Base-by-base conservation (phyloP, 768 basidiomycete species). In the Aureoboletus auriporus region DNA sequence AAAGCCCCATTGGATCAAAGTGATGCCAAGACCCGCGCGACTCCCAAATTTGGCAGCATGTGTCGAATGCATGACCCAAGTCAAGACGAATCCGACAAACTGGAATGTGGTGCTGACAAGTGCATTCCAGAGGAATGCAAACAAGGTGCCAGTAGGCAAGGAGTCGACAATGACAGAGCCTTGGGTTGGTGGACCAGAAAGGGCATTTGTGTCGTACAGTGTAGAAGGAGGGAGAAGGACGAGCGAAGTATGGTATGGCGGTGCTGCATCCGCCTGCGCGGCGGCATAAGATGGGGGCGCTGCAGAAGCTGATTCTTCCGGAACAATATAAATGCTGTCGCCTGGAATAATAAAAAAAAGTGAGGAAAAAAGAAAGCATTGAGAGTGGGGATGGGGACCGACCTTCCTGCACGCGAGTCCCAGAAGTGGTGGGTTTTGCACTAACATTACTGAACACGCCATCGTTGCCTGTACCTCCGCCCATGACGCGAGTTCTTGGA, bases 201-300 rank as follows among this genome's bases (percentile, higher is more conserved):
- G 72, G 13, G 81, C 67, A 53, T 80, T 83, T 31, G 60, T 23
- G 16, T 64, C 55, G 13, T 57, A 63, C 14, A 54, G 31, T 10
- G 47, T 37, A 9, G 55, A 52, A 4, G 66, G 56, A 8, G 94
- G 93, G 7, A 94, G 84, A 64, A 97, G 90, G n/a, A 98, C 82
- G 3, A 92, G 94, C 2, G 92, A 96, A 57, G 97, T 95, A 83
- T 93, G 97, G 69, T 99, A 99, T 1, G 93, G 89, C 5, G 96
- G 96, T 7, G 93, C 93, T n/a, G 92, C 83, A 67, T 99, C 96
- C 13, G 89, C 84, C 63, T 94, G 85, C 9, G 96, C 96, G 28
- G 83, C 76, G 12, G 90, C 85, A 66, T 99, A 98, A 8, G 94
- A 88, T 1, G 96, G 96, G 5, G 94, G 93, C 0, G 85, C 83